Conservation (phyloP, 1,284 basidiomycete species). For the Microbotryum saponariae region DNA sequence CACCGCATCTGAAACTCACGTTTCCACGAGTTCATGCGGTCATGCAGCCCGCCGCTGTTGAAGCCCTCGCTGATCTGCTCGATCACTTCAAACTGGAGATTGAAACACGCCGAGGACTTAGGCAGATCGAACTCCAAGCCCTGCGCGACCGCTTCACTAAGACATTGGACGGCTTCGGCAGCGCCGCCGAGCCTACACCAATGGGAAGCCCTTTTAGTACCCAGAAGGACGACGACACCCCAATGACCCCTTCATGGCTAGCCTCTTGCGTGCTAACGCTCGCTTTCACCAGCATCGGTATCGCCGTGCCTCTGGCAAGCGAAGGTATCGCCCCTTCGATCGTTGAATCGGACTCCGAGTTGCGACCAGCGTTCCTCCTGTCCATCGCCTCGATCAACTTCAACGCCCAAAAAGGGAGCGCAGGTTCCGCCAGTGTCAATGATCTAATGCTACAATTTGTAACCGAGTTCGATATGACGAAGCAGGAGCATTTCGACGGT, state of each 20-base stretch:
- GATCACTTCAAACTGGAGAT: constrained; percentile 78
- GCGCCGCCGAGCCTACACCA: constrained; percentile 25
- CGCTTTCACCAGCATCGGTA: constrained; percentile 61
- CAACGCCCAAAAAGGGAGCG: constrained; percentile 63
- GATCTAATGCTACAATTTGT: constrained; percentile 77
- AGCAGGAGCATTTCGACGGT: constrained; percentile 61
- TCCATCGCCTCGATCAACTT: constrained; percentile 68
- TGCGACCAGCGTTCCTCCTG: constrained; percentile 71
- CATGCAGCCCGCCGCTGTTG: constrained; percentile 82
- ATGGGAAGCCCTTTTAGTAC: too few relatives aligned
- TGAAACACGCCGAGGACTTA: constrained; percentile 59
- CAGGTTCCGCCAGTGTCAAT: constrained; percentile 63
- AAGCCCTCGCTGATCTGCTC: constrained; percentile 75
- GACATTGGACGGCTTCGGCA: constrained; percentile 49
- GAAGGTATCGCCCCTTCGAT: constrained; percentile 43
- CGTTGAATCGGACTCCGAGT: constrained; percentile 37
- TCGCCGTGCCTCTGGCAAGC: constrained; percentile 64
- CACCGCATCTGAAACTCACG: constrained; percentile 46
- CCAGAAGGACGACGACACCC: constrained; percentile 7
- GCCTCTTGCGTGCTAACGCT: constrained; percentile 59
- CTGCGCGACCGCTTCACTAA: constrained; percentile 68
- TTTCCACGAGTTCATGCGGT: constrained; percentile 76
- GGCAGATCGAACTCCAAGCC: constrained; percentile 63
- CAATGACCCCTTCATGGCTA: constrained; percentile 52
- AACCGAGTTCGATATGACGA: constrained; percentile 65